A percentile compares a stretch with the other conserved stretches of the same genome.
Evolutionary conservation across 345 rosid species (phyloP).

Genomic region (Xanthoceras sorbifolium): DNA sequence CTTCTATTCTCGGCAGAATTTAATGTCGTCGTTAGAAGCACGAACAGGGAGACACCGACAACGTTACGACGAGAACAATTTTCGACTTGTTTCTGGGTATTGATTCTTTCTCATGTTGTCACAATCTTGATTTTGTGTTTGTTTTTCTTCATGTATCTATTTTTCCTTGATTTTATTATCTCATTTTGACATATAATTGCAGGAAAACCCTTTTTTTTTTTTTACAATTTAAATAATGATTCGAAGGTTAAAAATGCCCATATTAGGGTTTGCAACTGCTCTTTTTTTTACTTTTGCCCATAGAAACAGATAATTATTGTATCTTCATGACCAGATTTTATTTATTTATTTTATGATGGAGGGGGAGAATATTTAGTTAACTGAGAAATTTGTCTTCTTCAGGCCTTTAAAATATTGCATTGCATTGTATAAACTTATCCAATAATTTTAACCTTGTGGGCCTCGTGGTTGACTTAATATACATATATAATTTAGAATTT

Average conservation of each 20-base stretch:
- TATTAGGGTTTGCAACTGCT: no score
- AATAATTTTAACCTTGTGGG: neutral
- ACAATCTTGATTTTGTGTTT: neutral
- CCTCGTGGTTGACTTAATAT: conserved; percentile 8
- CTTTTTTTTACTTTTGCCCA: no score
- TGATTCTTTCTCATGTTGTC: neutral
- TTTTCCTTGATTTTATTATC: neutral
- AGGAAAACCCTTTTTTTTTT: neutral
- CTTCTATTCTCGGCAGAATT: neutral
- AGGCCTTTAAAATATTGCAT: neutral
- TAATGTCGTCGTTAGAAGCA: conserved; percentile 50
- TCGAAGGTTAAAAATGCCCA: no score
- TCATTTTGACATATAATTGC: neutral
- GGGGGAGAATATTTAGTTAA: neutral
- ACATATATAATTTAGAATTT: neutral
- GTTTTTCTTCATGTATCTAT: neutral
- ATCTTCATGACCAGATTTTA: neutral
- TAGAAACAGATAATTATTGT: neutral
- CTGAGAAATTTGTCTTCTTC: neutral
- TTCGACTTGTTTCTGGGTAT: conserved; percentile 83
- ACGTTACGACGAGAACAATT: conserved; percentile 67
- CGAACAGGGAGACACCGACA: conserved; percentile 70
- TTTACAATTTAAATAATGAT: no score
- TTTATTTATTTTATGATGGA: neutral
- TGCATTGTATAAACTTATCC: neutral